phyloP scores from a whole-genome alignment of 495 filamentous ascomycete genomes.

The Podospora appendiculata region DNA sequence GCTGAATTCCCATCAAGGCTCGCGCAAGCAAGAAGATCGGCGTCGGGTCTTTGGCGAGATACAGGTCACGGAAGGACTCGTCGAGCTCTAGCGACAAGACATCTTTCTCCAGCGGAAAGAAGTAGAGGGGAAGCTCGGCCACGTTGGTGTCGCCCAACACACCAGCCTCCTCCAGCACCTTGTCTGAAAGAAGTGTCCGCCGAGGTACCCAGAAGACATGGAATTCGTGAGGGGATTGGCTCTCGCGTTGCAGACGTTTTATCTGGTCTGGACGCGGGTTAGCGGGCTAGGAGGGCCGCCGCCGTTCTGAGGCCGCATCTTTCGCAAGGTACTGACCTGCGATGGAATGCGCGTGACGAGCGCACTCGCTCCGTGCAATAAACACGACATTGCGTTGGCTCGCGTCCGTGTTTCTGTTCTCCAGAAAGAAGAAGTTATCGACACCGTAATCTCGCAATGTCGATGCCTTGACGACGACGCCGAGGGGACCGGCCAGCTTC shows the following conservation, averaged over 20 bases:
- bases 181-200: constrained; percentile 83
- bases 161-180: constrained; percentile 86
- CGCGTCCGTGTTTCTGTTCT: constrained; percentile 86
- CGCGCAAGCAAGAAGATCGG: constrained; percentile 78
- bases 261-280: constrained; percentile 63
- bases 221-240: constrained; percentile 86
- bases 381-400: constrained; percentile 95
- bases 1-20: constrained; percentile 93
- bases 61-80: constrained; percentile 77
- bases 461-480: constrained; percentile 90
- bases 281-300: too few species aligned
- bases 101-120: constrained; percentile 86
- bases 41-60: constrained; percentile 85
- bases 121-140: constrained; percentile 75
- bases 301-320: too few species aligned
- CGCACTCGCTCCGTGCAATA: constrained; percentile 80
- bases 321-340: constrained; percentile 63
- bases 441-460: constrained; percentile 80
- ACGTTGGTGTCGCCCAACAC: constrained; percentile 90
- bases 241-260: constrained; percentile 75
- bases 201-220: constrained; percentile 89
- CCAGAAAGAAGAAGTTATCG: constrained; percentile 89
- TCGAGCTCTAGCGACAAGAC: constrained; percentile 86
- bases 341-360: constrained; percentile 70
- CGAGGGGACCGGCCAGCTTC: constrained; percentile 79